A percentile compares a stretch with the other conserved stretches of the same genome.
Evolutionary conservation across 176 grass and related monocot species (phyloP).

Genomic region (Echinochloa phyllopogon): DNA sequence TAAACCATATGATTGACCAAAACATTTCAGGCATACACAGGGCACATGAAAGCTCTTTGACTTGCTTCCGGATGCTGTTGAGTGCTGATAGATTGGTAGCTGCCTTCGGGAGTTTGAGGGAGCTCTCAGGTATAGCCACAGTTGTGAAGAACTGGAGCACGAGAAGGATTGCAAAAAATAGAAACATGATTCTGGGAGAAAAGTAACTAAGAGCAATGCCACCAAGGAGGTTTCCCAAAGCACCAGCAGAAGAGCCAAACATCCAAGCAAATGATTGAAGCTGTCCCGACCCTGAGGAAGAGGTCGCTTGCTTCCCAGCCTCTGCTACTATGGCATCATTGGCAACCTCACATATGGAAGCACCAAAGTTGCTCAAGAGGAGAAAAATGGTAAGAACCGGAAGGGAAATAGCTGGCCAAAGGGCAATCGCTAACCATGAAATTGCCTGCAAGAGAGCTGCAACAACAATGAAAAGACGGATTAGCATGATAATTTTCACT

Average conservation of each 20-base stretch:
- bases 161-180: constrained; percentile 74
- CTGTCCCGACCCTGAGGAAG: constrained; percentile 61
- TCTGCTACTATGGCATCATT: constrained; percentile 97
- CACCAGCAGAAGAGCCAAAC: constrained; percentile 78
- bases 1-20: constrained; percentile 74
- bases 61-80: constrained; percentile 68
- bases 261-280: constrained; percentile 97
- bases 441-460: constrained; percentile 94
- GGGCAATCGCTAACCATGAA: constrained; percentile 83
- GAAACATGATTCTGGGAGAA: constrained; percentile 77
- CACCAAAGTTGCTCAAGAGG: constrained; percentile 95
- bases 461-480: constrained; percentile 42
- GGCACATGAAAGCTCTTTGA: constrained; percentile 66
- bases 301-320: constrained; percentile 61
- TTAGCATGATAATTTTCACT: neutral
- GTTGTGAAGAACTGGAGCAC: constrained; percentile 74
- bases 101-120: constrained; percentile 80
- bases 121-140: constrained; percentile 69
- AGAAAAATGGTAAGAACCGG: constrained; percentile 73
- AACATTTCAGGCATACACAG: constrained; percentile 75
- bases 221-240: constrained; percentile 84
- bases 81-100: constrained; percentile 44
- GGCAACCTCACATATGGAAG: constrained; percentile 94
- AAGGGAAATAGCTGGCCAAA: constrained; percentile 74
- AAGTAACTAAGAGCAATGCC: constrained; percentile 80